Base-by-base conservation (phyloP, 768 basidiomycete species). In the Pisolithus sp. region DNA sequence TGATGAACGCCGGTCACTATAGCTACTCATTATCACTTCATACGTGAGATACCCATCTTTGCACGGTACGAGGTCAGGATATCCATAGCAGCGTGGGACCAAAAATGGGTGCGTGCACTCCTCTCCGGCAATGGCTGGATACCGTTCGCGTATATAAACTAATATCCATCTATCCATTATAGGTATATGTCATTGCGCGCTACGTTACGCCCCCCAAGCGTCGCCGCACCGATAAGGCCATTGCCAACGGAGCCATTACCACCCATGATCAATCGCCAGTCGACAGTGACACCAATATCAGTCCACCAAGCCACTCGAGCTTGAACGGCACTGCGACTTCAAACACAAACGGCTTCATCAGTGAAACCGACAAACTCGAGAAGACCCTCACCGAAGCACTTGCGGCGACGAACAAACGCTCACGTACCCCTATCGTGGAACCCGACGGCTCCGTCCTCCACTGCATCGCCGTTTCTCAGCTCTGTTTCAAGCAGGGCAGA, bases 1-100 rank as follows among this genome's bases (percentile, higher is more conserved):
- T 34, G 18, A 46, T 23, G 46, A 50, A 26, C 5, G 8, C 4
- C 6, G 37, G 4, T 30, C 48, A 17, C 20, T 42, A 3, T 49
- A 84, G 86, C 76, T 2, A 83, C 85, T 0, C 80, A 88, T 61
- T 86, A 76, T 62, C 71, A 77, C 55, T 89, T 85, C 64, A 67
- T 87, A 41, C 77, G 77, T 15, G 88, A 90, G 66, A 86, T 90
- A 21, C 77, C 84, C 1, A 79, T 83, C 48, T 66, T 86, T 7
- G 60, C 74, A 8, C 64, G 67, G 1, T 89, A 85, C 56, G 84
- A 89, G 66, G 73, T 89, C 9, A 72, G 81, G 38, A 60, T 78
- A 10, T 71, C 63, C 21, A 66, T 87, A 2, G 82, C 70, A 10
- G 69, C 76, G 5, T 90, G 88, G 88, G 86, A 88, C 48, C 68